Evolutionary conservation across 106 monocot species (phyloP), one percentile per base, ranked within the genome.

Genomic region (Allium fistulosum): DNA sequence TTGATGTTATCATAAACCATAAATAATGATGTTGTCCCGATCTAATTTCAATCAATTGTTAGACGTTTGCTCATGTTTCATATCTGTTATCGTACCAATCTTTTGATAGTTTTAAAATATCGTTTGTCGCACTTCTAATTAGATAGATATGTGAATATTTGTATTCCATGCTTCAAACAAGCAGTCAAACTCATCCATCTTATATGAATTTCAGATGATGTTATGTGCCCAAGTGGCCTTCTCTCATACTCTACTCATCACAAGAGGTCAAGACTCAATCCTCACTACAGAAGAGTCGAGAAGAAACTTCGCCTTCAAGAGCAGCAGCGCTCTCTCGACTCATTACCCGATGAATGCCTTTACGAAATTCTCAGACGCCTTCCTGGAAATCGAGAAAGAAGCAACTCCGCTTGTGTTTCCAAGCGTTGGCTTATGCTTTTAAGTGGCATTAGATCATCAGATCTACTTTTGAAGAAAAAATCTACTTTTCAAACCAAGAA

Each of bases 261-360:
- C 45, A 75, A 75, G 74, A 67, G 61, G 60, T 17, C 10, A 10
- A 48, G 74, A 27, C 16, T 67, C 59, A 37, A 17, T 26, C 59
- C 74, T 15, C 46, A 26, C 56, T 57, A 1, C 57, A 37, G 56
- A 56, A 8, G 28, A 11, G 8, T 1, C 12, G 45, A 58, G 49
- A 68, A 60, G 49, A 37, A 37, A 5, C 37, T 37, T 37, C 37
- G 37, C 2, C 37, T 37, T 37, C 26, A 13, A 11, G 18, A 61
- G 26, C 59, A 72, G 53, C 46, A 64, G 49, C 61, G 66, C 55
- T 77, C 78, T 2, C 78, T 93, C 49, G 87, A 87, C 53, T 14
- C 69, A 13, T 81, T 93, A n/a, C 92, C 92, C 27, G 85, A 93
- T 5, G 88, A 88, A 69, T 88, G 88, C 77, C 85, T 93, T 65